phyloP scores from a whole-genome alignment of 2,329 filamentous ascomycete species.

The Exserohilum turcica region DNA sequence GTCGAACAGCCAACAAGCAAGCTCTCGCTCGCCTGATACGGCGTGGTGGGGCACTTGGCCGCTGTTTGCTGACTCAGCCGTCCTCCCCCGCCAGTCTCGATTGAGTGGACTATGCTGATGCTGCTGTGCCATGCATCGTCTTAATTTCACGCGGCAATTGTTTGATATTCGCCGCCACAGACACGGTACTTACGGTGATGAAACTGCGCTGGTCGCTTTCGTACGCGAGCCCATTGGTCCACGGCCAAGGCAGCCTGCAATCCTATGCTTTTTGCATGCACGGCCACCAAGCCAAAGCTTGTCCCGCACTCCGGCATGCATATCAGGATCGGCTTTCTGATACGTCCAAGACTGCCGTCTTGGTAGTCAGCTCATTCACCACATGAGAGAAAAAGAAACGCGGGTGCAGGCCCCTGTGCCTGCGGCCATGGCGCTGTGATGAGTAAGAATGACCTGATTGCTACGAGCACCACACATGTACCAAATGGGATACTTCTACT shows the following conservation, averaged over 20 bases:
- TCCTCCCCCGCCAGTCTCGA: not conserved
- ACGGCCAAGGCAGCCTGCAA: not conserved
- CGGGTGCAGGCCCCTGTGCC: too few species aligned
- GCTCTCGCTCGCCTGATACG: conserved; percentile 14
- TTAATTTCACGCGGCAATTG: too few species aligned
- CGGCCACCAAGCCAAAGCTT: not conserved
- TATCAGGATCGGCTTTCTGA: not conserved
- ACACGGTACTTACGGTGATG: not conserved
- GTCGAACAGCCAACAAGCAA: conserved; percentile 10
- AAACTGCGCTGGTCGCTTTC: not conserved
- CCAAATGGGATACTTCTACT: too few species aligned
- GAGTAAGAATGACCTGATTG: too few species aligned
- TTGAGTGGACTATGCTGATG: conserved; percentile 3
- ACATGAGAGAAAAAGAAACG: not conserved
- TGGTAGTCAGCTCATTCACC: not conserved
- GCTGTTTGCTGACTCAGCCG: conserved; percentile 4
- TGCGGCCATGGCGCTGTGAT: not conserved
- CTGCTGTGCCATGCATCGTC: not conserved
- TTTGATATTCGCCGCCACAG: too few species aligned
- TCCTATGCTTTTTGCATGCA: not conserved
- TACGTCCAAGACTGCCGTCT: not conserved
- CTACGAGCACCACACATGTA: too few species aligned
- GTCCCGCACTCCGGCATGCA: not conserved
- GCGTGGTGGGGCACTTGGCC: conserved; percentile 4
- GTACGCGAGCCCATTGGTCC: too few species aligned